phyloP scores from a whole-genome alignment of 148 eudicot species.

The Linanthus parryae region DNA sequence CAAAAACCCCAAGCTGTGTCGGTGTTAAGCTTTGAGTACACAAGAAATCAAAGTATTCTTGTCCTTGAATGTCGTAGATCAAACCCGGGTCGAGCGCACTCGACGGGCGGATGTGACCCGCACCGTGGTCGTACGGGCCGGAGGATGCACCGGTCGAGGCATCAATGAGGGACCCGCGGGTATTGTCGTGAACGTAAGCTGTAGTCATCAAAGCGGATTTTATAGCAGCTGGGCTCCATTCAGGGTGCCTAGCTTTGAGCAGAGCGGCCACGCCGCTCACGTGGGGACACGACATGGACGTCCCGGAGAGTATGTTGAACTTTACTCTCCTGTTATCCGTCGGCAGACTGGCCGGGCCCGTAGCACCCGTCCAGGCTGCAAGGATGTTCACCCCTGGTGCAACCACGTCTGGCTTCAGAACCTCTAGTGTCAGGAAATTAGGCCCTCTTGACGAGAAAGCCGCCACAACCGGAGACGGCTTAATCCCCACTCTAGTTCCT shows the following conservation, averaged over 20 bases:
- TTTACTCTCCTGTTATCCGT: slow-evolving; percentile 52
- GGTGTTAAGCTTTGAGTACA: slow-evolving; percentile 59
- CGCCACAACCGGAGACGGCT: slow-evolving; percentile 78
- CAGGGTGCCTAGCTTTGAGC: slow-evolving; percentile 71
- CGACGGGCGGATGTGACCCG: slow-evolving; percentile 78
- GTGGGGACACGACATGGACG: slow-evolving; percentile 97
- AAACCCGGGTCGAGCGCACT: slow-evolving; percentile 81
- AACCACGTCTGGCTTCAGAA: slow-evolving; percentile 74
- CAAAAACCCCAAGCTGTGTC: slow-evolving; percentile 49
- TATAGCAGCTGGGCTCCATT: slow-evolving; percentile 84
- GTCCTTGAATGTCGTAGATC: slow-evolving; percentile 59
- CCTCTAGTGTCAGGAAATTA: slow-evolving; percentile 57
- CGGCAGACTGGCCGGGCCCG: slow-evolving; percentile 59
- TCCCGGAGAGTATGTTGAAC: slow-evolving; percentile 82
- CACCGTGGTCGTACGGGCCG: slow-evolving; percentile 67
- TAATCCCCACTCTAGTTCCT: slow-evolving; percentile 55
- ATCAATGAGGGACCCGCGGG: slow-evolving; percentile 35
- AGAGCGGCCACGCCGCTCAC: slow-evolving; percentile 92
- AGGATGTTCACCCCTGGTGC: slow-evolving; percentile 98
- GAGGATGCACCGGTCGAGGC: slow-evolving; percentile 48
- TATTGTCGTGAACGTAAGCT: slow-evolving; percentile 64
- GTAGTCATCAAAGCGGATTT: slow-evolving; percentile 96
- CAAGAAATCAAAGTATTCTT: slow-evolving; percentile 77
- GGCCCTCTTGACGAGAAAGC: slow-evolving; percentile 96
- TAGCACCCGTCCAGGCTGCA: slow-evolving; percentile 69